These are phyloP conservation scores for Rosa lucieae DNA, from an alignment of 306 rosid species.

Conservation along the genomic window DNA sequence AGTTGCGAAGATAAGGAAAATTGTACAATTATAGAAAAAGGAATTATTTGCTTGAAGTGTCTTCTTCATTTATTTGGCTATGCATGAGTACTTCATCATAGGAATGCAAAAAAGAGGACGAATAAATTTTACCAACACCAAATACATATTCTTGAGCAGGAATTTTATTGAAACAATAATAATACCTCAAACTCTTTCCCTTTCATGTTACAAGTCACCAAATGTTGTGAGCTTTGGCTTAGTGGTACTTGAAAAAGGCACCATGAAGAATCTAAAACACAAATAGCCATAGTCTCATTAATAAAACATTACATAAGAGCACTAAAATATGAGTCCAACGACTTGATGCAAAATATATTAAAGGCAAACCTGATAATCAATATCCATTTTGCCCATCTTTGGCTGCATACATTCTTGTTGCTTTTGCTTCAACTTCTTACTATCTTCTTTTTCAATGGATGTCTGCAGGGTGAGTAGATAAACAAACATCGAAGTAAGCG, in stretches of 20 bases:
- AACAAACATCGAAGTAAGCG: slow-evolving; percentile 15
- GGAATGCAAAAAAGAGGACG: not conserved
- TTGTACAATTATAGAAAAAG: not conserved
- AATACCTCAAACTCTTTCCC: slow-evolving; percentile 98
- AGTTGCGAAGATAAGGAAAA: not conserved
- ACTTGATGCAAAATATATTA: not conserved
- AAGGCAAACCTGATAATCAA: slow-evolving; percentile 85
- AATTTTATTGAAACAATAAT: not conserved
- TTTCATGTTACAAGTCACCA: slow-evolving; percentile 91
- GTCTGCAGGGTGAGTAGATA: slow-evolving; percentile 50
- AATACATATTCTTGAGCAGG: not conserved
- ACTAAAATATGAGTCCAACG: not conserved
- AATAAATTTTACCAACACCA: slow-evolving; percentile 10
- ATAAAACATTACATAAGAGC: slow-evolving; percentile 21
- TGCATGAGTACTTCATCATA: not conserved
- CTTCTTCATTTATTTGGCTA: not conserved
- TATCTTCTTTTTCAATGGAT: slow-evolving; percentile 97
- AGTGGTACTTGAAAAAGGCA: slow-evolving; percentile 96
- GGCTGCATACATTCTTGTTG: slow-evolving; percentile 99
- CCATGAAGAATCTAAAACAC: slow-evolving; percentile 90
- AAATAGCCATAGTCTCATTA: slow-evolving; percentile 16
- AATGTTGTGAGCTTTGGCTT: slow-evolving; percentile 93
- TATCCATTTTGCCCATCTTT: slow-evolving; percentile 99
- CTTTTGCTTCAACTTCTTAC: slow-evolving; percentile 97
- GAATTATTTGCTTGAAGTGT: not conserved